Percentiles rank a stretch among this genome's conserved stretches.
These are phyloP conservation scores for Nothophaeocryptopus gaeumannii DNA, from an alignment of 2,329 filamentous ascomycete genomes.

Conservation along the genomic window DNA sequence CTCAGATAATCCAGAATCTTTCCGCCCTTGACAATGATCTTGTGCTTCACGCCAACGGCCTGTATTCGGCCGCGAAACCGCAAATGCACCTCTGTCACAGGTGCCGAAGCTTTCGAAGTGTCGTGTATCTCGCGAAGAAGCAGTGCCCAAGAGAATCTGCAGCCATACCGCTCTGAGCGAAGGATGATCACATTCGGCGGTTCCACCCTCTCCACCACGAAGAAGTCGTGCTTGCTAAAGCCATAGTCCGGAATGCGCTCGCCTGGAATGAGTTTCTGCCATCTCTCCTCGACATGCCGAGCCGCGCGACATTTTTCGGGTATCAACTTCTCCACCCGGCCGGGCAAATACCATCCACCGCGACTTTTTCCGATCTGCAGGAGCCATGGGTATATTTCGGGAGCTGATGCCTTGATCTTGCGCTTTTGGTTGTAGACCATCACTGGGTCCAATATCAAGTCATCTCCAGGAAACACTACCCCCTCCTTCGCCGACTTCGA, in stretches of 20 bases:
- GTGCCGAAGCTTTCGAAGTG: not conserved
- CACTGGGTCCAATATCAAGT: slow-evolving; percentile 18
- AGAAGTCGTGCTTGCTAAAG: slow-evolving; percentile 20
- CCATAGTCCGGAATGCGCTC: slow-evolving; percentile 24
- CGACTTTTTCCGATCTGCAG: slow-evolving; percentile 25
- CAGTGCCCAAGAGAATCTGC: slow-evolving; percentile 20
- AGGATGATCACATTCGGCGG: slow-evolving; percentile 15
- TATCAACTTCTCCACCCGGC: slow-evolving; percentile 14
- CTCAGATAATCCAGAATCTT: slow-evolving; percentile 18
- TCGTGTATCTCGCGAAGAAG: slow-evolving; percentile 20
- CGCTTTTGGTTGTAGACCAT: slow-evolving; percentile 25
- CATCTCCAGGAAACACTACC: slow-evolving; percentile 17
- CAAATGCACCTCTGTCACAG: slow-evolving; percentile 20
- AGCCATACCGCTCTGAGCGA: slow-evolving; percentile 19
- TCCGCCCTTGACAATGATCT: slow-evolving; percentile 17
- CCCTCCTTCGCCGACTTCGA: not conserved
- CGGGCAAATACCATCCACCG: slow-evolving; percentile 24
- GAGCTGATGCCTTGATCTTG: slow-evolving; percentile 12
- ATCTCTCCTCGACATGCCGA: slow-evolving; percentile 15
- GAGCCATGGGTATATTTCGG: slow-evolving; percentile 22
- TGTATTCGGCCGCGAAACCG: slow-evolving; percentile 23
- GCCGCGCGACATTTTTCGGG: slow-evolving; percentile 17
- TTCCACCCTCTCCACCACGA: slow-evolving; percentile 19
- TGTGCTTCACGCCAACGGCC: slow-evolving; percentile 18
- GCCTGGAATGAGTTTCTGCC: slow-evolving; percentile 18